phyloP scores from a whole-genome alignment of 1,284 basidiomycete species.

The Puccinia brachypodii region DNA sequence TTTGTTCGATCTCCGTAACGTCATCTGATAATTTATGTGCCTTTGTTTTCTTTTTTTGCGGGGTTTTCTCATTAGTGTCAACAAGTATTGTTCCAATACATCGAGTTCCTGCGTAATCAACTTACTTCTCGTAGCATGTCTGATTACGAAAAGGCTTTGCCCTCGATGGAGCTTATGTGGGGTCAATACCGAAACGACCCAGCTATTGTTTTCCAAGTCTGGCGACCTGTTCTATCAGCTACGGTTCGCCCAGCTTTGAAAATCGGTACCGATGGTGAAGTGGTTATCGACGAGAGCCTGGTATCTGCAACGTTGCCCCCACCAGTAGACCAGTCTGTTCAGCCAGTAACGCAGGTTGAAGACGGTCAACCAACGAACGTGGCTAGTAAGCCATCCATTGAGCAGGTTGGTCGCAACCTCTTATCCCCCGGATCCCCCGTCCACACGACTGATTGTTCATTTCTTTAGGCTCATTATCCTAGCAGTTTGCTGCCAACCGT shows the following conservation, averaged over 20 bases:
- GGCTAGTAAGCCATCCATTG: not conserved
- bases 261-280: conserved; percentile 47
- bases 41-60: conserved; percentile 5
- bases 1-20: not conserved
- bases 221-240: conserved; percentile 74
- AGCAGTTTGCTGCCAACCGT: conserved; percentile 68
- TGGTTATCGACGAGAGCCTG: conserved; percentile 42
- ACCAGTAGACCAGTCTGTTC: conserved; percentile 61
- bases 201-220: conserved; percentile 85
- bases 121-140: conserved; percentile 54
- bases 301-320: not conserved
- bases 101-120: conserved; percentile 60
- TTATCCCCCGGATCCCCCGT: not conserved
- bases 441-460: not conserved
- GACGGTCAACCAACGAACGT: conserved; percentile 12
- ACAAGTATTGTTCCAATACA: conserved; percentile 63
- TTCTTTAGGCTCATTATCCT: conserved; percentile 29
- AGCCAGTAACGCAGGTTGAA: not conserved
- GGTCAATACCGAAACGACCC: conserved; percentile 73
- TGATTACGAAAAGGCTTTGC: conserved; percentile 60
- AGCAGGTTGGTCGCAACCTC: conserved; percentile 3
- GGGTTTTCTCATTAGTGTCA: conserved; percentile 57
- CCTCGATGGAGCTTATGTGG: conserved; percentile 70
- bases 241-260: conserved; percentile 59
- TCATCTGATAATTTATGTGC: not conserved